Percentiles rank a stretch among this genome's conserved stretches.
Evolutionary conservation across 768 basidiomycete genomes (phyloP).

Genomic region (Russula griseocarnosa): DNA sequence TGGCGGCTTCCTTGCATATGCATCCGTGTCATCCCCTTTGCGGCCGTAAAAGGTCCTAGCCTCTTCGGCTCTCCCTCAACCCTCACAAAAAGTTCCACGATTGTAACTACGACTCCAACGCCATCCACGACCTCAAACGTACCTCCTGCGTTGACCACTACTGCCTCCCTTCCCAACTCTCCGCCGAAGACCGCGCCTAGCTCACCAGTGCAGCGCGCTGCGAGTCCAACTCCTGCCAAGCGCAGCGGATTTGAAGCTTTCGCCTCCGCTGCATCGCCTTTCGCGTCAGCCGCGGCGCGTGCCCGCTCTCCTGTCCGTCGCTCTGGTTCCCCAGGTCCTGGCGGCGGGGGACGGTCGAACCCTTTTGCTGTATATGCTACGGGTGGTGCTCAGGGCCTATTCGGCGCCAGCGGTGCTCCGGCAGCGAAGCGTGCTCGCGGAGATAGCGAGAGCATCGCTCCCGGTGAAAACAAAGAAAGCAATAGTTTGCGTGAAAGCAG

Average conservation of each 20-base stretch:
- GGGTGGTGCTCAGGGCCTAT: constrained; percentile 47
- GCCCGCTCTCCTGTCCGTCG: constrained; percentile 49
- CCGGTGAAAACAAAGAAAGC: constrained; percentile 27
- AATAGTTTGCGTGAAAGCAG: constrained; percentile 19
- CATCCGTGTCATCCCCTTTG: constrained; percentile 72
- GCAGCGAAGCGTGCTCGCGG: constrained; percentile 51
- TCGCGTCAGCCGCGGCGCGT: constrained; percentile 49
- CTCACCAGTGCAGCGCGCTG: constrained; percentile 25
- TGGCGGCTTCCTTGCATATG: constrained; percentile 76
- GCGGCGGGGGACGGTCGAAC: constrained; percentile 48
- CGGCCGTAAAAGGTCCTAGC: constrained; percentile 66
- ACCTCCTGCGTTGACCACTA: constrained; percentile 8
- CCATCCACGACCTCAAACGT: constrained; percentile 7
- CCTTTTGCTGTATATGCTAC: constrained; percentile 45
- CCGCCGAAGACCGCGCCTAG: constrained; percentile 21
- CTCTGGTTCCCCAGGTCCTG: constrained; percentile 40
- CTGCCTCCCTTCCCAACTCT: constrained; percentile 18
- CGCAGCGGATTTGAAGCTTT: constrained; percentile 58
- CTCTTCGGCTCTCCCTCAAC: constrained; percentile 39
- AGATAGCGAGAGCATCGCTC: constrained; percentile 28
- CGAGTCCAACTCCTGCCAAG: constrained; percentile 41
- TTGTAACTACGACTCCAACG: constrained; percentile 29
- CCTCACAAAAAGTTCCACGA: constrained; percentile 33
- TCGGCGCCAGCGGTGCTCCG: constrained; percentile 37
- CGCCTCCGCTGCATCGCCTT: constrained; percentile 48